Evolutionary conservation across 148 eudicot species (phyloP).

Genomic region (Bassia scoparia): DNA sequence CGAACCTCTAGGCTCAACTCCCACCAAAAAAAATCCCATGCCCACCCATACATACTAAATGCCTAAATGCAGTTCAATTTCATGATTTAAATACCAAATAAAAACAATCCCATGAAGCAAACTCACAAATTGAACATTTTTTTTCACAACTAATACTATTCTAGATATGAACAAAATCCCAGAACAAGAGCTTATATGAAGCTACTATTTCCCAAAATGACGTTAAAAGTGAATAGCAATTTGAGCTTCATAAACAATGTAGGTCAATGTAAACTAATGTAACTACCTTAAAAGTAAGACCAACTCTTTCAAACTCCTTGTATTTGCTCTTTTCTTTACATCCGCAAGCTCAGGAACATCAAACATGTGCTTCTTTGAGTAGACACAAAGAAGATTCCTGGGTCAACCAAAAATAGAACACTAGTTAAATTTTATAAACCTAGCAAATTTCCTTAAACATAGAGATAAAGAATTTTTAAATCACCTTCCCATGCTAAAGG

Average conservation of each 20-base stretch:
- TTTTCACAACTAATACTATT: neutral
- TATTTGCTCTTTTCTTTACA: conserved; percentile 82
- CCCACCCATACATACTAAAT: too few relatives aligned
- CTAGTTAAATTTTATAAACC: neutral
- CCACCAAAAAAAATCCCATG: too few relatives aligned
- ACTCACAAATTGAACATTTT: neutral
- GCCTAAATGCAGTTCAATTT: too few relatives aligned
- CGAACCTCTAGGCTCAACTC: too few relatives aligned
- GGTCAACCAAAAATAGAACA: conserved; percentile 19
- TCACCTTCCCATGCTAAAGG: conserved; percentile 99
- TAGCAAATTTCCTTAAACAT: neutral
- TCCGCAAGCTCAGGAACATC: conserved; percentile 87
- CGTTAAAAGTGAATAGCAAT: too few relatives aligned
- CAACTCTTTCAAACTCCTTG: conserved; percentile 95
- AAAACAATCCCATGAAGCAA: neutral
- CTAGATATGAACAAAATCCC: neutral
- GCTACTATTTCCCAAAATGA: neutral
- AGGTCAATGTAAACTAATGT: neutral
- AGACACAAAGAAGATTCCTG: conserved; percentile 96
- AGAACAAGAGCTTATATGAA: conserved; percentile 1
- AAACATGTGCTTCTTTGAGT: conserved; percentile 92
- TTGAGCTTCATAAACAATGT: neutral
- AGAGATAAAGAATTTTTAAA: conserved; percentile 3
- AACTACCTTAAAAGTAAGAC: conserved; percentile 76
- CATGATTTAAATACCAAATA: too few relatives aligned